phyloP scores from a whole-genome alignment of 352 stramenopile species.

The Phytophthora macrochlamydospora region DNA sequence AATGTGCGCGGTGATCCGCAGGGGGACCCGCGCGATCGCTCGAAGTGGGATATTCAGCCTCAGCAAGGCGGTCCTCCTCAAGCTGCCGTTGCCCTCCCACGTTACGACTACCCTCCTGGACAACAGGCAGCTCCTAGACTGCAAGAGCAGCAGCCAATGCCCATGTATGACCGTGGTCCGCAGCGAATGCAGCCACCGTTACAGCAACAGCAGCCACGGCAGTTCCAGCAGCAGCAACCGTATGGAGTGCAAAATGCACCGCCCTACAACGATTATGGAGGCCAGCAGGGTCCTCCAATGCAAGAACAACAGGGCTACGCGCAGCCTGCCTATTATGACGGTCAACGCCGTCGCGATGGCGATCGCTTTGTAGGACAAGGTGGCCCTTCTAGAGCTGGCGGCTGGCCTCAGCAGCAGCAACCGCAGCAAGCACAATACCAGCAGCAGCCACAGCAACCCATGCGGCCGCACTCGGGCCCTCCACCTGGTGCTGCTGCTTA shows the following conservation, averaged over 20 bases:
- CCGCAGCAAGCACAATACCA: constrained; percentile 19
- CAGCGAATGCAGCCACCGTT: constrained; percentile 29
- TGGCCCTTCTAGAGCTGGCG: constrained; percentile 37
- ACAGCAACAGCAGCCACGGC: constrained; percentile 29
- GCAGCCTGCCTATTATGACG: constrained; percentile 31
- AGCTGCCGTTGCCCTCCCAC: constrained; percentile 19
- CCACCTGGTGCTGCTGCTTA: constrained; percentile 22
- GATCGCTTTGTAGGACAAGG: constrained; percentile 47
- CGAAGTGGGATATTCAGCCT: constrained; percentile 43
- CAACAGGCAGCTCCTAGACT: constrained; percentile 26
- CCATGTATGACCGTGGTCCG: constrained; percentile 34
- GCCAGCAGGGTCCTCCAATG: constrained; percentile 22
- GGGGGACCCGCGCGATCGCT: constrained; percentile 11
- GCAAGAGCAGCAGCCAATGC: constrained; percentile 35
- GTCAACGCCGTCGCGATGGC: constrained; percentile 22
- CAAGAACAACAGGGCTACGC: constrained; percentile 33
- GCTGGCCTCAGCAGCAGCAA: constrained; percentile 30
- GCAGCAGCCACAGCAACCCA: constrained; percentile 27
- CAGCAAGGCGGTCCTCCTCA: constrained; percentile 25
- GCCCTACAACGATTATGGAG: constrained; percentile 32
- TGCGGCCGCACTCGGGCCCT: constrained; percentile 29
- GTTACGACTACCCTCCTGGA: constrained; percentile 39
- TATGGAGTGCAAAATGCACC: constrained; percentile 30
- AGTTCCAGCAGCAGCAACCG: constrained; percentile 37
- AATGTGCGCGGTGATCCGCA: neutral